Conservation (phyloP, 192 early-diverging fungal species). For the Spizellomyces sp. region DNA sequence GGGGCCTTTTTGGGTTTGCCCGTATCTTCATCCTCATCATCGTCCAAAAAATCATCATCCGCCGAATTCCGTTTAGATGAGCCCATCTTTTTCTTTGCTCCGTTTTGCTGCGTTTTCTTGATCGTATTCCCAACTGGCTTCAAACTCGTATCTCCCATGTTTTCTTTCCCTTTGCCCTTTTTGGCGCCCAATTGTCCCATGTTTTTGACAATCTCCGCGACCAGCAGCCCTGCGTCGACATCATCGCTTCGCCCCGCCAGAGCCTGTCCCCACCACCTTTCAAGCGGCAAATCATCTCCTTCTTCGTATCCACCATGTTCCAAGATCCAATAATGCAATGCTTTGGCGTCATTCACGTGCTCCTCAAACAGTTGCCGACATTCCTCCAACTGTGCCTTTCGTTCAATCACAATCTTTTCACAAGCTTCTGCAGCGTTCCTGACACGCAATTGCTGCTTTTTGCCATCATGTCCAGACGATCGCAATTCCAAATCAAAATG, state of each 20-base stretch:
- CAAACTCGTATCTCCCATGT: neutral
- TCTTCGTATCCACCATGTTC: conserved; percentile 27
- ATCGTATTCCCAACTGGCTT: neutral
- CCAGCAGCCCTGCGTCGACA: conserved; percentile 15
- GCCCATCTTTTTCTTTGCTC: conserved; percentile 1
- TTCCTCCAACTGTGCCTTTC: conserved; percentile 37
- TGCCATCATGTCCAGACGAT: neutral
- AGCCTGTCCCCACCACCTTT: neutral
- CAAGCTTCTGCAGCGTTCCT: conserved; percentile 37
- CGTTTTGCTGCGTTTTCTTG: neutral
- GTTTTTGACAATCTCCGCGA: conserved; percentile 9
- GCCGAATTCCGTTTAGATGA: neutral
- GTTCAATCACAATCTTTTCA: conserved; percentile 37
- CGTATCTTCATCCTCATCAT: conserved; percentile 18
- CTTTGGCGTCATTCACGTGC: conserved; percentile 24
- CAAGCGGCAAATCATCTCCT: conserved; percentile 14
- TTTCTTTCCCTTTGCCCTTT: conserved; percentile 9
- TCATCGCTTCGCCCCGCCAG: neutral
- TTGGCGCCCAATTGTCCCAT: conserved; percentile 7
- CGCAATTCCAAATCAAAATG: conserved; percentile 45
- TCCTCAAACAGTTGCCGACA: conserved; percentile 27
- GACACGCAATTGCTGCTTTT: too few relatives aligned
- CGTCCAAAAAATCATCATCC: conserved; percentile 5
- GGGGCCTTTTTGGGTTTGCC: conserved; percentile 7
- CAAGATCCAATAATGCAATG: conserved; percentile 6